phyloP scores from a whole-genome alignment of 208 protist genomes.

The Leishmania tarentolae region DNA sequence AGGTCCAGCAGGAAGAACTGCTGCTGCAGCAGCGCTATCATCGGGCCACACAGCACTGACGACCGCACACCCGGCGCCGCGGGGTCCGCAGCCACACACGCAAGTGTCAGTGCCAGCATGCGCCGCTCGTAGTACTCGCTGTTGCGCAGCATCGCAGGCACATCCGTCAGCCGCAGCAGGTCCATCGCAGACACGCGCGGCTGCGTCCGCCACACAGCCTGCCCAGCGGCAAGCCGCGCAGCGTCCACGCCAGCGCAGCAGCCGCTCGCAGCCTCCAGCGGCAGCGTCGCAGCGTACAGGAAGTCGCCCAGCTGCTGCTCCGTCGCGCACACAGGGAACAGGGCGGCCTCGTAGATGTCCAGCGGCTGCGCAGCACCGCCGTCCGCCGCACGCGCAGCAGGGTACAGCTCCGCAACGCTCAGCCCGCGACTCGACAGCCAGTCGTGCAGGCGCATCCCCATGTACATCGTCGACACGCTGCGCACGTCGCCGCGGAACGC shows the following conservation, averaged over 20 bases:
- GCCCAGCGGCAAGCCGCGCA: slow-evolving; percentile 14
- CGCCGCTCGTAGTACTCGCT: slow-evolving; percentile 39
- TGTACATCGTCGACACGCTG: slow-evolving; percentile 30
- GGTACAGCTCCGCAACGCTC: slow-evolving; percentile 23
- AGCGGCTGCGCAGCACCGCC: background rate
- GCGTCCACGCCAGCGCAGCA: slow-evolving; percentile 14
- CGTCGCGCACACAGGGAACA: slow-evolving; percentile 43
- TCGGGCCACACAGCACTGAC: slow-evolving; percentile 9
- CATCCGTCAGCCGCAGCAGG: slow-evolving; percentile 37
- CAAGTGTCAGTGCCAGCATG: slow-evolving; percentile 33
- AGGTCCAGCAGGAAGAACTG: slow-evolving; percentile 44
- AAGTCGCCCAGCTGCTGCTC: slow-evolving; percentile 35
- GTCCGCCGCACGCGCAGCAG: background rate
- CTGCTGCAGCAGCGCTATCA: slow-evolving; percentile 25
- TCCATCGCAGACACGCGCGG: slow-evolving; percentile 46
- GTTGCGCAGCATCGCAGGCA: slow-evolving; percentile 23
- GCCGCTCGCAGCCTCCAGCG: background rate
- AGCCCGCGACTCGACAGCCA: slow-evolving; percentile 39
- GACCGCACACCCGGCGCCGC: background rate
- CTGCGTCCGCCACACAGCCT: slow-evolving; percentile 33
- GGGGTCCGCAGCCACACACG: slow-evolving; percentile 12
- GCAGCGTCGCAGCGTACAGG: slow-evolving; percentile 30
- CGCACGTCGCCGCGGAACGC: slow-evolving; percentile 34
- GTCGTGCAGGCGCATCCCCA: slow-evolving; percentile 28
- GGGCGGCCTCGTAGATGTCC: slow-evolving; percentile 36